Evolutionary conservation across 2,329 filamentous ascomycete species (phyloP).

Genomic region (Coniochaeta hoffmannii): DNA sequence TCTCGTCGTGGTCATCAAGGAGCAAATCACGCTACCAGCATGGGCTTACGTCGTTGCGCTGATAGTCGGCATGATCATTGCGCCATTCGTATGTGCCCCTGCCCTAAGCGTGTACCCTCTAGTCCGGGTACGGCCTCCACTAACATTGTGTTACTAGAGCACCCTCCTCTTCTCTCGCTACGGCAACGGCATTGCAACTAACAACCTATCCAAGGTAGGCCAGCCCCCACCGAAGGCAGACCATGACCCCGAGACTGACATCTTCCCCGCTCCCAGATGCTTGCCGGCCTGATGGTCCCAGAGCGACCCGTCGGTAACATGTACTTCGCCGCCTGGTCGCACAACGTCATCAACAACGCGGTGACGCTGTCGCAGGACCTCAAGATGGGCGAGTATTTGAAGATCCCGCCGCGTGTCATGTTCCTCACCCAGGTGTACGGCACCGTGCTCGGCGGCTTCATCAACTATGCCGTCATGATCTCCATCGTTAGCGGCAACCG

Average conservation of each 20-base stretch:
- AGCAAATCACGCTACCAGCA: constrained; percentile 35
- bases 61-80: constrained; percentile 36
- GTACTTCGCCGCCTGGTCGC: constrained; percentile 53
- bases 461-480: constrained; percentile 50
- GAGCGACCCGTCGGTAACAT: constrained; percentile 46
- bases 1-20: constrained; percentile 35
- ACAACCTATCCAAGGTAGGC: constrained; percentile 45
- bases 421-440: constrained; percentile 49
- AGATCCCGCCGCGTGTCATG: constrained; percentile 47
- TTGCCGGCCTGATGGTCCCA: constrained; percentile 43
- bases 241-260: too few species aligned
- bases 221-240: too few species aligned
- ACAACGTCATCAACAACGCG: constrained; percentile 44
- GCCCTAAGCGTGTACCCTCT: not conserved
- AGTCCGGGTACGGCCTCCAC: constrained; percentile 5
- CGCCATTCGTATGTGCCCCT: constrained; percentile 34
- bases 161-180: constrained; percentile 42
- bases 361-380: constrained; percentile 44
- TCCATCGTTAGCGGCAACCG: constrained; percentile 41
- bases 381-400: constrained; percentile 55
- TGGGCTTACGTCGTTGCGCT: constrained; percentile 41
- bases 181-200: constrained; percentile 51
- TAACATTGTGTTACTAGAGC: constrained; percentile 26
- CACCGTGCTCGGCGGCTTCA: constrained; percentile 42
- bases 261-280: constrained; percentile 31